Conservation (phyloP, 768 basidiomycete genomes). For the Naganishia antarctica region DNA sequence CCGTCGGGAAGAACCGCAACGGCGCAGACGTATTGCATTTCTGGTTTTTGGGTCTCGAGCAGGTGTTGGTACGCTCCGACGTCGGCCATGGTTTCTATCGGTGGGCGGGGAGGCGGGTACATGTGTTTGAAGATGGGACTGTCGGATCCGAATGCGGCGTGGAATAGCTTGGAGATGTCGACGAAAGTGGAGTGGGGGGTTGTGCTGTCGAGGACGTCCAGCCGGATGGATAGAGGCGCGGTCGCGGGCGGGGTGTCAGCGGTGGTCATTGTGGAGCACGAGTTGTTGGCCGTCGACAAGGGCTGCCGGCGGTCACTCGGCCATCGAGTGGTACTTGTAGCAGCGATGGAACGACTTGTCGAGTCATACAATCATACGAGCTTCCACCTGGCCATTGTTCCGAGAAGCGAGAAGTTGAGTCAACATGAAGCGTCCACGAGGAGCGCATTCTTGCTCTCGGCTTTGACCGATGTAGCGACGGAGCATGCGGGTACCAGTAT, state of each 20-base stretch:
- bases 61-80: background rate
- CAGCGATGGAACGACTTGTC: too few species aligned
- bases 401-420: background rate
- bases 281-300: too few species aligned
- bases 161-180: background rate
- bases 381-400: too few species aligned
- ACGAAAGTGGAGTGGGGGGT: background rate
- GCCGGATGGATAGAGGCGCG: too few species aligned
- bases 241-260: background rate
- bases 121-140: slow-evolving; percentile 6
- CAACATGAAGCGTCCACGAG: background rate
- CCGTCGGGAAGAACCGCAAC: background rate
- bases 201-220: background rate
- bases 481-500: too few species aligned
- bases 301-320: too few species aligned
- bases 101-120: slow-evolving; percentile 12
- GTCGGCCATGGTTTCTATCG: background rate
- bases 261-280: background rate
- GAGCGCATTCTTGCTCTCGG: background rate
- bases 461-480: background rate
- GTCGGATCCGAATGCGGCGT: background rate
- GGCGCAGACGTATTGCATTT: background rate
- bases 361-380: too few species aligned
- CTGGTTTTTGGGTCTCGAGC: background rate
- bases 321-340: too few species aligned